Conservation (phyloP, 1,139 yeast genomes). For the Diutina mesorugosa region DNA sequence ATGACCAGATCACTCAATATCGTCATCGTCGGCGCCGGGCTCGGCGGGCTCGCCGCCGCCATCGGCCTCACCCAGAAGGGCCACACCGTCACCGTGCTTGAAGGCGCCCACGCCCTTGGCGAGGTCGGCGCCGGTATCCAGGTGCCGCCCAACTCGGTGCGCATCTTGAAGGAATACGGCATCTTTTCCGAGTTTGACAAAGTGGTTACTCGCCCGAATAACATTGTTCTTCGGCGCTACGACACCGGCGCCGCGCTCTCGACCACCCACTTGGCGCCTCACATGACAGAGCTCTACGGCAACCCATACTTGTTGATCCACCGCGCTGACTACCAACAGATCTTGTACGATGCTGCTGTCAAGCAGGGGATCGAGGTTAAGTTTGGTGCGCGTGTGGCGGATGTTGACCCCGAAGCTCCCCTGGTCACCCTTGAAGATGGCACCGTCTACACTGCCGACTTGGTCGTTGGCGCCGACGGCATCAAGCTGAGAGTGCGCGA, state of each 20-base stretch:
- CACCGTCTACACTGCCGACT: slow-evolving; percentile 13
- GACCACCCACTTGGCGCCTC: slow-evolving; percentile 9
- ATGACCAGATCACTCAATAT: slow-evolving; percentile 9
- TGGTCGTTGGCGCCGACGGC: slow-evolving; percentile 26
- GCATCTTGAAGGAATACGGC: slow-evolving; percentile 6
- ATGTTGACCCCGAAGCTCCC: slow-evolving; percentile 12
- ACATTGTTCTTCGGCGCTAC: neutral
- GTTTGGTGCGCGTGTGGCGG: slow-evolving; percentile 11
- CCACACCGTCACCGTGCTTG: slow-evolving; percentile 19
- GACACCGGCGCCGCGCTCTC: neutral
- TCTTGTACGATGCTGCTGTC: slow-evolving; percentile 12
- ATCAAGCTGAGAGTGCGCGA: slow-evolving; percentile 15
- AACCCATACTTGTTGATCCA: slow-evolving; percentile 15
- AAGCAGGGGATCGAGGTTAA: slow-evolving; percentile 12
- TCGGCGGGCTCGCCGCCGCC: slow-evolving; percentile 25
- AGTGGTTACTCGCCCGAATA: neutral
- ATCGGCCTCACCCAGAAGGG: slow-evolving; percentile 18
- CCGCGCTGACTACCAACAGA: slow-evolving; percentile 17
- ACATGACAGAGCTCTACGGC: slow-evolving; percentile 10
- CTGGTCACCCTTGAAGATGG: slow-evolving; percentile 14
- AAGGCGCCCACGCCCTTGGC: slow-evolving; percentile 16
- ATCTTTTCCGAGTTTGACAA: neutral
- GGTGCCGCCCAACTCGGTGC: slow-evolving; percentile 19
- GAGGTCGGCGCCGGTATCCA: slow-evolving; percentile 32
- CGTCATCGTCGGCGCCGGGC: slow-evolving; percentile 19